Conservation (phyloP, 208 protist genomes). For the Acanthamoeba quina region DNA sequence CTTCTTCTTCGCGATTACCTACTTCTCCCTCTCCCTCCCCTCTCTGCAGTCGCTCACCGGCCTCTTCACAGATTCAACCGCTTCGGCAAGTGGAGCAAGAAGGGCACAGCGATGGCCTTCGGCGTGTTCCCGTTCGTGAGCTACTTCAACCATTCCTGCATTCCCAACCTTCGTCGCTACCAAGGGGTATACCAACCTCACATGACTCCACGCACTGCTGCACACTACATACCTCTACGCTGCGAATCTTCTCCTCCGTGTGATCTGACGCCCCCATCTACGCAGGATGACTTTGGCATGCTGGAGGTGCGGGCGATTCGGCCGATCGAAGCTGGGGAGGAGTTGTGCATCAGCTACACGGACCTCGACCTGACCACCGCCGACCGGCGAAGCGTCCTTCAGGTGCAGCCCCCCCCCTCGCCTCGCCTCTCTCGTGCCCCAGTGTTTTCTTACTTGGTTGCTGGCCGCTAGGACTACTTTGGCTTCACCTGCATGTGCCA, state of each 20-base stretch:
- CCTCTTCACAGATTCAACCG: slow-evolving; percentile 34
- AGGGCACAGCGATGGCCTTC: slow-evolving; percentile 55
- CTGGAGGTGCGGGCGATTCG: slow-evolving; percentile 59
- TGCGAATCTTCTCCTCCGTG: background rate
- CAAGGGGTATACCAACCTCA: slow-evolving; percentile 36
- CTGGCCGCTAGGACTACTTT: slow-evolving; percentile 37
- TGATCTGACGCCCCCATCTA: background rate
- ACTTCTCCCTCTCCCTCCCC: background rate
- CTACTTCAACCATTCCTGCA: slow-evolving; percentile 74
- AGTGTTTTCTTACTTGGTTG: background rate
- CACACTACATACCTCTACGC: no score
- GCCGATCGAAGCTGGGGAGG: slow-evolving; percentile 34
- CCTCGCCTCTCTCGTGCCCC: background rate
- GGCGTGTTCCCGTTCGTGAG: slow-evolving; percentile 65
- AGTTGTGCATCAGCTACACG: slow-evolving; percentile 66
- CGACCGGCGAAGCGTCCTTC: slow-evolving; percentile 2
- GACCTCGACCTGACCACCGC: slow-evolving; percentile 30
- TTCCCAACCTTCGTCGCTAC: slow-evolving; percentile 63
- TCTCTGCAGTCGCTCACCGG: background rate
- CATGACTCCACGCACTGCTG: background rate
- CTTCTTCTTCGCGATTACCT: background rate
- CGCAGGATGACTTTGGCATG: slow-evolving; percentile 20
- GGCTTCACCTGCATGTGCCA: slow-evolving; percentile 57
- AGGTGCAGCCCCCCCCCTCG: background rate
- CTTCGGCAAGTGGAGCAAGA: slow-evolving; percentile 67